Evolutionary conservation across 2,329 filamentous ascomycete species (phyloP).

Genomic region (Aspergillus sp.): DNA sequence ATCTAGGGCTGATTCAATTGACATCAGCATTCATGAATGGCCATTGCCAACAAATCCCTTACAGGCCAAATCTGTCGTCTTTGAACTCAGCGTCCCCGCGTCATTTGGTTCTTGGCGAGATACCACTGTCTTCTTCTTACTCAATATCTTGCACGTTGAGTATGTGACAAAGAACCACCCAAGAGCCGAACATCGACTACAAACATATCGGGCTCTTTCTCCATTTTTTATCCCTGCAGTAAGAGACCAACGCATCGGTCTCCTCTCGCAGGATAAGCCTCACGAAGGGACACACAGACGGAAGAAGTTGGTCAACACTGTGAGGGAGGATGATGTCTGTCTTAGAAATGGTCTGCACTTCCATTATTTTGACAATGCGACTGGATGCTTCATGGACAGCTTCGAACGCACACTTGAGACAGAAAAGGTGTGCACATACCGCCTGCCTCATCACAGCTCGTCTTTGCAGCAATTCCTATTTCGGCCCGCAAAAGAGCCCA

Average conservation of each 20-base stretch:
- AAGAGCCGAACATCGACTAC: constrained; percentile 5
- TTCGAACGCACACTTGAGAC: constrained; percentile 12
- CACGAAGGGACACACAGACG: constrained; percentile 29
- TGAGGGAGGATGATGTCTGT: constrained; percentile 32
- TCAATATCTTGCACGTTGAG: constrained; percentile 27
- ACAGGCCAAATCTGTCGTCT: constrained; percentile 38
- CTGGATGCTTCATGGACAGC: constrained; percentile 11
- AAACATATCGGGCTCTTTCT: constrained; percentile 11
- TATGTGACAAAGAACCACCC: constrained; percentile 6
- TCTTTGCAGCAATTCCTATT: constrained; percentile 36
- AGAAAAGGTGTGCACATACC: constrained; percentile 31
- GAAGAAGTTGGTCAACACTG: constrained; percentile 9
- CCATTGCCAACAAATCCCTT: constrained; percentile 35
- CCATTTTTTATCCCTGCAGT: constrained; percentile 2
- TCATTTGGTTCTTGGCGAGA: constrained; percentile 43
- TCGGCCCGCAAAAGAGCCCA: constrained; percentile 17
- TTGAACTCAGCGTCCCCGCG: constrained; percentile 42
- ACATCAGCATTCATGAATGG: constrained; percentile 47
- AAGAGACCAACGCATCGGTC: constrained; percentile 17
- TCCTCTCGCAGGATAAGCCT: constrained; percentile 33
- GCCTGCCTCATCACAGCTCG: constrained; percentile 15
- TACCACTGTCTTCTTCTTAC: constrained; percentile 35
- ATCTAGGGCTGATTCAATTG: constrained; percentile 25
- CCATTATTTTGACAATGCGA: constrained; percentile 18
- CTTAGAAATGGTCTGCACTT: constrained; percentile 39